These are phyloP conservation scores for Violaceomyces palustris DNA, from an alignment of 1,284 basidiomycete species.

Conservation along the genomic window DNA sequence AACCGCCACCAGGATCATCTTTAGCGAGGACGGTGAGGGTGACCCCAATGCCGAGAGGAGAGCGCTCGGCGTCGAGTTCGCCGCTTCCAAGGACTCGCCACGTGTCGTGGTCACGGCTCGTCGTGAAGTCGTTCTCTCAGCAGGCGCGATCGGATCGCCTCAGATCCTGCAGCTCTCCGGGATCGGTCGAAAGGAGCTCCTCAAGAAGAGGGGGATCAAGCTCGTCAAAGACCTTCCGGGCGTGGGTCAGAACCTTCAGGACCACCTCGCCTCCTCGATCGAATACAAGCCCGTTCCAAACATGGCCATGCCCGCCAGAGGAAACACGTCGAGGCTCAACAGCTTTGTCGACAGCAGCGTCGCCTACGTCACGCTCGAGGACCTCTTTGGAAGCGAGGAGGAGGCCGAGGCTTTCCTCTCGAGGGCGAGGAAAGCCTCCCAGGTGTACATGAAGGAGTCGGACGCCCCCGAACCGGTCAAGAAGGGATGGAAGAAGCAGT, in stretches of 20 bases:
- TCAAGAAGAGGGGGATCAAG: slow-evolving; percentile 54
- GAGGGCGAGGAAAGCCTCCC: slow-evolving; percentile 12
- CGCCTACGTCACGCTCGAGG: slow-evolving; percentile 37
- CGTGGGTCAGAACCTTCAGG: slow-evolving; percentile 60
- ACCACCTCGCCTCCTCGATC: slow-evolving; percentile 52
- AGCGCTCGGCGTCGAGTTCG: slow-evolving; percentile 36
- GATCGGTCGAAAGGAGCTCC: slow-evolving; percentile 55
- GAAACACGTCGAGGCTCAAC: slow-evolving; percentile 13
- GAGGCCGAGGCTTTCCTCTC: slow-evolving; percentile 15
- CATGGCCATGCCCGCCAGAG: slow-evolving; percentile 15
- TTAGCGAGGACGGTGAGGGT: slow-evolving; percentile 5
- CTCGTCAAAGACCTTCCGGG: slow-evolving; percentile 56
- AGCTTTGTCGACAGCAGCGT: slow-evolving; percentile 38
- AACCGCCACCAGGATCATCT: slow-evolving; percentile 33
- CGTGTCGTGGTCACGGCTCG: slow-evolving; percentile 33
- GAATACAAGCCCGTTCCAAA: slow-evolving; percentile 19
- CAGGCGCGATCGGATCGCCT: slow-evolving; percentile 54
- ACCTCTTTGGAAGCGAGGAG: slow-evolving; percentile 26
- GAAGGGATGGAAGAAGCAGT: slow-evolving; percentile 28
- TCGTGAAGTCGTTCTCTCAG: slow-evolving; percentile 43
- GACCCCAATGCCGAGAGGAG: slow-evolving; percentile 14
- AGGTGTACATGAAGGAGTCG: slow-evolving; percentile 22
- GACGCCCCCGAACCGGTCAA: slow-evolving; percentile 20
- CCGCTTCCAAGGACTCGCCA: slow-evolving; percentile 11
- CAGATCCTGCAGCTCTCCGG: slow-evolving; percentile 59